phyloP scores from a whole-genome alignment of 2,329 filamentous ascomycete species.

The Pestalotiopsis sp. region DNA sequence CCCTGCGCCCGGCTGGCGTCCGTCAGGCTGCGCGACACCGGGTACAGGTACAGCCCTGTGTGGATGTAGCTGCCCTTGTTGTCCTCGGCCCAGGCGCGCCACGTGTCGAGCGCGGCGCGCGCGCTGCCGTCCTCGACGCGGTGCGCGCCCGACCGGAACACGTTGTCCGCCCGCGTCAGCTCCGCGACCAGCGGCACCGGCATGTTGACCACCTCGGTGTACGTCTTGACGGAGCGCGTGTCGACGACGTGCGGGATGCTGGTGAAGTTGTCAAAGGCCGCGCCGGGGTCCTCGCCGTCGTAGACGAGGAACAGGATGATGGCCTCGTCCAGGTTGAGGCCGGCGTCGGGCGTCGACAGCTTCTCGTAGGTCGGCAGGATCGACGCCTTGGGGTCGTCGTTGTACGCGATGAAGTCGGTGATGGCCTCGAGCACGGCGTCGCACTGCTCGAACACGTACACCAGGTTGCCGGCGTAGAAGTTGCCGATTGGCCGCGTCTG shows the following conservation, averaged over 20 bases:
- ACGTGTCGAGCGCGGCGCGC: slow-evolving; percentile 24
- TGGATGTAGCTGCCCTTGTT: slow-evolving; percentile 32
- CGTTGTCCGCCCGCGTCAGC: slow-evolving; percentile 32
- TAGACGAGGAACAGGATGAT: slow-evolving; percentile 38
- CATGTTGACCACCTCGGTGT: slow-evolving; percentile 35
- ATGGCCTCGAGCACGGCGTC: slow-evolving; percentile 30
- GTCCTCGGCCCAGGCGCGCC: slow-evolving; percentile 30
- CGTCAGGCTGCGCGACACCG: slow-evolving; percentile 31
- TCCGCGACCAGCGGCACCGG: slow-evolving; percentile 31
- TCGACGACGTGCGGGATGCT: slow-evolving; percentile 31
- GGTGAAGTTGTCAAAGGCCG: slow-evolving; percentile 35
- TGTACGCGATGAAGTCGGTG: slow-evolving; percentile 32
- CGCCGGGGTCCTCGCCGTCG: slow-evolving; percentile 32
- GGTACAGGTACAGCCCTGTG: slow-evolving; percentile 28
- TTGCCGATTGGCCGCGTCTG: slow-evolving; percentile 27
- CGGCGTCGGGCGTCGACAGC: slow-evolving; percentile 27
- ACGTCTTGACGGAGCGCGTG: slow-evolving; percentile 30
- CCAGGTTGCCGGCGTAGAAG: slow-evolving; percentile 30
- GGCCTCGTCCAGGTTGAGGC: slow-evolving; percentile 32
- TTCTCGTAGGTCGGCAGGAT: slow-evolving; percentile 37
- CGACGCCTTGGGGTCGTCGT: slow-evolving; percentile 34
- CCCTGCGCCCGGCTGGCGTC: slow-evolving; percentile 33
- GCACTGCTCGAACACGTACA: slow-evolving; percentile 29
- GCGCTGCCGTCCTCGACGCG: slow-evolving; percentile 26
- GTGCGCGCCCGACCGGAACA: slow-evolving; percentile 36